Conservation (phyloP, 2,329 filamentous ascomycete genomes). For the Ilyonectria mors-panacis region DNA sequence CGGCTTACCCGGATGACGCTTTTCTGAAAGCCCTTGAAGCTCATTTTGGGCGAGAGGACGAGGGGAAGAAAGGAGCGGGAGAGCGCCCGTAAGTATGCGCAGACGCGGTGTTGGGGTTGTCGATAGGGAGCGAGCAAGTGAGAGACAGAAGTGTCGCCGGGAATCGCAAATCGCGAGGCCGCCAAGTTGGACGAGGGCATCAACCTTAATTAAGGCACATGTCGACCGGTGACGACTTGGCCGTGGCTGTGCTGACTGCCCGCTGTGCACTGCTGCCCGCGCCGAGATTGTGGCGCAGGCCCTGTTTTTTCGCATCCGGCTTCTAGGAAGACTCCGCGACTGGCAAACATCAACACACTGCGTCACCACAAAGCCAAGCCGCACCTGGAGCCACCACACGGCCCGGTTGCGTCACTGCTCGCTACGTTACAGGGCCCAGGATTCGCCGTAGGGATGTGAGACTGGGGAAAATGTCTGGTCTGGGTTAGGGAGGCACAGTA, state of each 20-base stretch:
- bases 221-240: conserved; percentile 53
- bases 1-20: conserved; percentile 83
- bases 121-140: conserved; percentile 21
- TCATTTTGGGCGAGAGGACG: conserved; percentile 73
- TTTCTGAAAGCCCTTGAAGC: conserved; percentile 97
- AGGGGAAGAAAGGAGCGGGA: not conserved
- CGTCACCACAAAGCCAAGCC: conserved; percentile 23
- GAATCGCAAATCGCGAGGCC: conserved; percentile 46
- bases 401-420: conserved; percentile 26
- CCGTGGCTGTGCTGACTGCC: conserved; percentile 44
- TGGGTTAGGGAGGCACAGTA: conserved; percentile 10
- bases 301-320: conserved; percentile 22
- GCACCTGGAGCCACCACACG: not conserved
- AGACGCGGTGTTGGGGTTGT: conserved; percentile 17
- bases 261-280: not conserved
- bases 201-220: conserved; percentile 44
- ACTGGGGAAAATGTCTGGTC: conserved; percentile 10
- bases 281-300: conserved; percentile 25
- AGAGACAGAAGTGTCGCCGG: conserved; percentile 33
- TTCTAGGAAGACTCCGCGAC: conserved; percentile 26
- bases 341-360: conserved; percentile 14
- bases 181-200: conserved; percentile 46
- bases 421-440: conserved; percentile 1
- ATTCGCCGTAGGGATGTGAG: conserved; percentile 12
- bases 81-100: conserved; percentile 14